Evolutionary conservation across 768 basidiomycete species (phyloP).

Genomic region (Trametes punicea): DNA sequence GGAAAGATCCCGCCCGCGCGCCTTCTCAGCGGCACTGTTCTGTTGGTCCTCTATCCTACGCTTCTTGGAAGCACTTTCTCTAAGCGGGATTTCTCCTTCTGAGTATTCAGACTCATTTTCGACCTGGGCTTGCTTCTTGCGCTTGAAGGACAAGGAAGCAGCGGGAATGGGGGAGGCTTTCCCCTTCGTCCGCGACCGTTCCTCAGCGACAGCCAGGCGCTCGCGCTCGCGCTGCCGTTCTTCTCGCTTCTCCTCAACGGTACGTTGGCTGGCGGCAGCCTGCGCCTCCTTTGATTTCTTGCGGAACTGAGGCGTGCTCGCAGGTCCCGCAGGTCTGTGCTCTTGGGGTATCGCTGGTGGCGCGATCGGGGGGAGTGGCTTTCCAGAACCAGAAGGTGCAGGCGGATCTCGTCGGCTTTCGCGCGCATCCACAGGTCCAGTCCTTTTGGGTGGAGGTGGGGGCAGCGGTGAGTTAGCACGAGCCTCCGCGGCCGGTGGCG

Average conservation of each 20-base stretch:
- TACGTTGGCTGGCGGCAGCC: background rate
- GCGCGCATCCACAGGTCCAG: conserved; percentile 30
- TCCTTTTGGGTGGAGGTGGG: conserved; percentile 27
- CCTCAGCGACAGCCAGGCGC: conserved; percentile 3
- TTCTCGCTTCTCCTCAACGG: conserved; percentile 10
- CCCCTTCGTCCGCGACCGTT: conserved; percentile 6
- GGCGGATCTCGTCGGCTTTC: conserved; percentile 28
- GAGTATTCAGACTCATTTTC: conserved; percentile 21
- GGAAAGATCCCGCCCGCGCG: conserved; percentile 15
- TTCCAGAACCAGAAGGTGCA: conserved; percentile 32
- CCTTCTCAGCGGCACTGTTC: conserved; percentile 4
- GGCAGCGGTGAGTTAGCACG: conserved; percentile 9
- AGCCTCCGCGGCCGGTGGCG: conserved; percentile 19
- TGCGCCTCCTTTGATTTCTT: conserved; percentile 26
- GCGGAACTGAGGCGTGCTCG: conserved; percentile 3
- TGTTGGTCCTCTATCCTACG: conserved; percentile 14
- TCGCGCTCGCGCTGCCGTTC: conserved; percentile 6
- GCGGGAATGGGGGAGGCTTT: conserved; percentile 2
- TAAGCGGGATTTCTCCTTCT: conserved; percentile 13
- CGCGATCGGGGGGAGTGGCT: conserved; percentile 31
- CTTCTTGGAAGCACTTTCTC: conserved; percentile 16
- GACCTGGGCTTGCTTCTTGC: conserved; percentile 25
- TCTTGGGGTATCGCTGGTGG: conserved; percentile 21
- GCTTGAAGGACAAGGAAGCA: conserved; percentile 18
- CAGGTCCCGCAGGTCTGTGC: background rate